Percentiles rank a stretch among this genome's conserved stretches.
Evolutionary conservation across 208 protist species (phyloP).

Genomic region (Acanthamoeba triangularis): DNA sequence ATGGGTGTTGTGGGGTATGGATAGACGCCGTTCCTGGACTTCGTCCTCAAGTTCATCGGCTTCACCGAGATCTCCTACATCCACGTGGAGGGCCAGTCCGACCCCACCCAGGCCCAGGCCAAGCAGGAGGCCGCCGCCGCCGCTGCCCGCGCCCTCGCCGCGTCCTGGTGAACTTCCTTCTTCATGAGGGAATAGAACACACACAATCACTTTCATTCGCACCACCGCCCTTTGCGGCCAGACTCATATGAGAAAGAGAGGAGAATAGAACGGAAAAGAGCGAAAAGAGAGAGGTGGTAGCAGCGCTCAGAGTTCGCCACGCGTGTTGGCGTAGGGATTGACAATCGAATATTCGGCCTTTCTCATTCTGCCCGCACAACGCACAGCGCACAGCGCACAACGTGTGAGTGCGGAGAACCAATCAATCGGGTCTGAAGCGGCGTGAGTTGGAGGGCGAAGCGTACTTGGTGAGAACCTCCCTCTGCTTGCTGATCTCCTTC

Average conservation of each 20-base stretch:
- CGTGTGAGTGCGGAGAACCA: neutral
- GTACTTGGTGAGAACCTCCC: slow-evolving; percentile 16
- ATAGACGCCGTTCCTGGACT: neutral
- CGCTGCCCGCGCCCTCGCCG: neutral
- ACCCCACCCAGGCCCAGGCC: neutral
- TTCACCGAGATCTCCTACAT: neutral
- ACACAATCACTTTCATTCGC: neutral
- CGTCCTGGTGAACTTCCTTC: neutral
- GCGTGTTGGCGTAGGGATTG: slow-evolving; percentile 31
- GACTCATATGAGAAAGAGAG: no score
- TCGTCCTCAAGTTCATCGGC: neutral
- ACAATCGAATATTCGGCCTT: slow-evolving; percentile 41
- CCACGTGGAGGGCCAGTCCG: neutral
- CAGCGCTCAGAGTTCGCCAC: neutral
- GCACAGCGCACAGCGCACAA: neutral
- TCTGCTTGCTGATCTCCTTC: slow-evolving; percentile 61
- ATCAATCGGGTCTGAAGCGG: no score
- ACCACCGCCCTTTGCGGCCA: no score
- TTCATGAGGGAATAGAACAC: neutral
- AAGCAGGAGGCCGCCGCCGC: neutral
- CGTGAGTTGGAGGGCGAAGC: neutral
- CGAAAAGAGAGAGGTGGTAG: neutral
- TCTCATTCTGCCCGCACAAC: neutral
- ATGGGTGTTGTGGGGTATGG: neutral
- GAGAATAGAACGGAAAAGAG: neutral